Percentiles rank a stretch among this genome's conserved stretches.
phyloP scores from a whole-genome alignment of 2,329 filamentous ascomycete genomes.

The Arthrobotrys sinensis region DNA sequence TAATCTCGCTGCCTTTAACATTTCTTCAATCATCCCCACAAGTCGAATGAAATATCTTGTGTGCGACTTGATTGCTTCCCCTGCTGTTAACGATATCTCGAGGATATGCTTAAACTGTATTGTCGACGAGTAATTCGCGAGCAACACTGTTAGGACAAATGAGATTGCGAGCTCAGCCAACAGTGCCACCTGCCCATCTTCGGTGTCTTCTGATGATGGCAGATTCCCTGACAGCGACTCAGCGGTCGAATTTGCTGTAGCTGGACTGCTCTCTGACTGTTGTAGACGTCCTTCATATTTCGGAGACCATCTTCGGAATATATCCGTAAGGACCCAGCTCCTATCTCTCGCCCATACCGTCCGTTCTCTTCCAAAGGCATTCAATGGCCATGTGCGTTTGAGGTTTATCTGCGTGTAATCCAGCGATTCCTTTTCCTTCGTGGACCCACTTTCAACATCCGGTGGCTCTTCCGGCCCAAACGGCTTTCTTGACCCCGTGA shows the following conservation, averaged over 20 bases:
- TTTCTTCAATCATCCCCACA: constrained; percentile 54
- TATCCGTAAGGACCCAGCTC: constrained; percentile 62
- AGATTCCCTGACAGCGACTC: constrained; percentile 40
- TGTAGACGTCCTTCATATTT: constrained; percentile 26
- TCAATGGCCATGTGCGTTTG: constrained; percentile 64
- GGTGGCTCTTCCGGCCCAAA: constrained; percentile 51
- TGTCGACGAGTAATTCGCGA: constrained; percentile 63
- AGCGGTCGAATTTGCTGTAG: constrained; percentile 52
- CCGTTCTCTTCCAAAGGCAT: constrained; percentile 63
- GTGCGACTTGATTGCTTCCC: constrained; percentile 57
- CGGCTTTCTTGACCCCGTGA: constrained; percentile 44
- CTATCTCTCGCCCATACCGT: constrained; percentile 64
- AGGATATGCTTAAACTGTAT: constrained; percentile 63
- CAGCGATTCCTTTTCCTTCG: constrained; percentile 52
- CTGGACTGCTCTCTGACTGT: constrained; percentile 13
- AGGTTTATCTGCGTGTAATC: constrained; percentile 63
- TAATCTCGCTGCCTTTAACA: constrained; percentile 58
- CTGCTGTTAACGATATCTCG: constrained; percentile 62
- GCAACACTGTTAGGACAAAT: constrained; percentile 62
- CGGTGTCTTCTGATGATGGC: constrained; percentile 35
- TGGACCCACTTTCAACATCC: background rate
- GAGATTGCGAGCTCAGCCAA: constrained; percentile 63
- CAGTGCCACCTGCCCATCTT: constrained; percentile 53
- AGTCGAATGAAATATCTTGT: constrained; percentile 57
- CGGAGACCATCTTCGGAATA: constrained; percentile 33